Evolutionary conservation across 192 early-diverging fungal genomes (phyloP).

Genomic region (Piromyces sp.): DNA sequence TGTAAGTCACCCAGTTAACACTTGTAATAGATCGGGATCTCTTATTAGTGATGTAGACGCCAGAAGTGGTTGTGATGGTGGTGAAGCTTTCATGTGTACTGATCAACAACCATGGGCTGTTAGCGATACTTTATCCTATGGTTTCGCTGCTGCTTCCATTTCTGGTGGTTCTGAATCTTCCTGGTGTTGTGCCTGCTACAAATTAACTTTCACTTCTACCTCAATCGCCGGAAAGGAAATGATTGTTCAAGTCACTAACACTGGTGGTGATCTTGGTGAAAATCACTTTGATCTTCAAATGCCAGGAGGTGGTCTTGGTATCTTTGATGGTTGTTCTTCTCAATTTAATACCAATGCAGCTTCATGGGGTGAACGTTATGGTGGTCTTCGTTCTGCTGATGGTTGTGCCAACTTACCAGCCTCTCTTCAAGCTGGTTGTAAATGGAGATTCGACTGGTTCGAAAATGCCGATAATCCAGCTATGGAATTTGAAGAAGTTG

Average conservation of each 20-base stretch:
- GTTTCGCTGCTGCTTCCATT: constrained; percentile 4
- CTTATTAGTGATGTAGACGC: background rate
- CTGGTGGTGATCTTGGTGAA: too few relatives aligned
- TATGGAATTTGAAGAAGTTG: background rate
- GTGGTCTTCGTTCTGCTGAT: background rate
- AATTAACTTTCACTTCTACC: too few relatives aligned
- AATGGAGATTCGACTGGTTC: constrained; percentile 4
- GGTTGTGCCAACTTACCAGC: background rate
- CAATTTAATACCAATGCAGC: constrained; percentile 2
- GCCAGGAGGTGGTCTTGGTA: too few relatives aligned
- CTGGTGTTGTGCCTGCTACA: too few relatives aligned
- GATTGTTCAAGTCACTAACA: too few relatives aligned
- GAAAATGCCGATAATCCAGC: constrained; percentile 1
- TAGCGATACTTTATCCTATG: background rate
- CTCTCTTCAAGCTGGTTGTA: background rate
- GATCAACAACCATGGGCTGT: constrained; percentile 1
- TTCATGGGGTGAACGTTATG: constrained; percentile 3
- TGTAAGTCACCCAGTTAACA: background rate
- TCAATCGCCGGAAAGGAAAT: too few relatives aligned
- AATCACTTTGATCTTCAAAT: too few relatives aligned
- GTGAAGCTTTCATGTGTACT: constrained; percentile 1
- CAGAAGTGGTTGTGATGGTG: constrained; percentile 1
- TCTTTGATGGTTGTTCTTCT: background rate
- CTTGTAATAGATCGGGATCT: background rate
- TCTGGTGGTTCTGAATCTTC: background rate